Conservation (phyloP, 768 basidiomycete genomes). For the Austroboletus eburneus region DNA sequence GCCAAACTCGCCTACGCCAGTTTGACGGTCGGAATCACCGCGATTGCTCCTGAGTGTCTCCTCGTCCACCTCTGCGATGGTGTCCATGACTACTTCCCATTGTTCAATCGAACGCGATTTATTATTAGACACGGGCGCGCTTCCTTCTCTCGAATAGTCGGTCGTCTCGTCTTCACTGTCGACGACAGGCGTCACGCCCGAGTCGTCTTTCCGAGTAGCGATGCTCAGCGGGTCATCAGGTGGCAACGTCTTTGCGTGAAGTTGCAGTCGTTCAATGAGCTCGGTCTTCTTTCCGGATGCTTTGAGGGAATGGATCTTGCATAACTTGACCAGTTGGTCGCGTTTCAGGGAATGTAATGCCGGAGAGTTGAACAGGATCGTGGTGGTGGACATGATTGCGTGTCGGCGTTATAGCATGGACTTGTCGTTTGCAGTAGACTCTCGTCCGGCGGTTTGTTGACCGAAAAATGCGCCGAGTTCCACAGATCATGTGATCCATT, state of each 20-base stretch:
- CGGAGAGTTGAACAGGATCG: constrained; percentile 81
- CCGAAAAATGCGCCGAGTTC: not conserved
- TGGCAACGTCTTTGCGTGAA: constrained; percentile 63
- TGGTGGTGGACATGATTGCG: constrained; percentile 58
- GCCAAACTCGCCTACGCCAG: constrained; percentile 70
- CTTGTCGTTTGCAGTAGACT: too few species aligned
- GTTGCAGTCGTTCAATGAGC: constrained; percentile 62
- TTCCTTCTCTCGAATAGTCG: constrained; percentile 15
- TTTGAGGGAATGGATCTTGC: constrained; percentile 79
- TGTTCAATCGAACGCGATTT: constrained; percentile 67
- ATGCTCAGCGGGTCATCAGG: constrained; percentile 52
- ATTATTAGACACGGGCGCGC: constrained; percentile 8
- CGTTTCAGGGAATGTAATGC: constrained; percentile 81
- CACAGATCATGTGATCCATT: constrained; percentile 16
- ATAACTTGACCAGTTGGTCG: constrained; percentile 78
- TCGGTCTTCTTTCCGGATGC: constrained; percentile 77
- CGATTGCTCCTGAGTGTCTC: constrained; percentile 36
- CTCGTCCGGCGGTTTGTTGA: constrained; percentile 12
- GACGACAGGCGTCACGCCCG: constrained; percentile 27
- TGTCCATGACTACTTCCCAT: constrained; percentile 87
- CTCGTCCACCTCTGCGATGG: constrained; percentile 66
- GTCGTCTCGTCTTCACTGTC: constrained; percentile 32
- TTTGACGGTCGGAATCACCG: constrained; percentile 35
- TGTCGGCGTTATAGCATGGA: constrained; percentile 6
- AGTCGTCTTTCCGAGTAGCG: constrained; percentile 47